phyloP scores from a whole-genome alignment of 2,329 filamentous ascomycete species.

The Fusarium keratoplasticum region DNA sequence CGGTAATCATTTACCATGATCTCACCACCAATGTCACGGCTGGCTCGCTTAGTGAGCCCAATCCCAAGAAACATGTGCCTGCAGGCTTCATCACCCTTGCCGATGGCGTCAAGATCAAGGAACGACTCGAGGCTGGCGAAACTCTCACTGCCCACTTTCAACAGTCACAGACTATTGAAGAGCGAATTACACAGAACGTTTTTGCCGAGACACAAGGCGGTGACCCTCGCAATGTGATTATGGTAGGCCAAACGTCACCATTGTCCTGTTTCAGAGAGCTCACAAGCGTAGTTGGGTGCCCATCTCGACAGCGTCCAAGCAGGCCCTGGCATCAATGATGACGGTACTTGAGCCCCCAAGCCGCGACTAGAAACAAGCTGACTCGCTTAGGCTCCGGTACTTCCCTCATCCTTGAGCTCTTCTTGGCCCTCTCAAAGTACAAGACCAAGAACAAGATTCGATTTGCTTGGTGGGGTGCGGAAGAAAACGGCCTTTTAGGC shows the following conservation, averaged over 20 bases:
- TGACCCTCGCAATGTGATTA: conserved; percentile 36
- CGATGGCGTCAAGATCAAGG: conserved; percentile 56
- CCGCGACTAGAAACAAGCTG: not conserved
- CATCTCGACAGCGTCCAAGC: conserved; percentile 37
- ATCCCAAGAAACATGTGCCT: conserved; percentile 30
- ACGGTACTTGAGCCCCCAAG: not conserved
- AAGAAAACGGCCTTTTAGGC: conserved; percentile 36
- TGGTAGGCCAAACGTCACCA: conserved; percentile 13
- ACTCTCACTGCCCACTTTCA: conserved; percentile 32
- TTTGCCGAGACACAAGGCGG: conserved; percentile 34
- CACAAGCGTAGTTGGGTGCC: conserved; percentile 7
- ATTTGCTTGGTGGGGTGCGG: conserved; percentile 40
- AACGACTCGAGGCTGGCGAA: conserved; percentile 54
- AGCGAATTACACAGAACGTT: conserved; percentile 37
- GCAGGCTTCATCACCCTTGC: conserved; percentile 41
- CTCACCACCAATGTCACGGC: conserved; percentile 24
- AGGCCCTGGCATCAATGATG: conserved; percentile 37
- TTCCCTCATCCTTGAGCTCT: conserved; percentile 33
- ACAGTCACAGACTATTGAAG: conserved; percentile 37
- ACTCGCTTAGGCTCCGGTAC: conserved; percentile 21
- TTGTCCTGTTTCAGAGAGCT: conserved; percentile 1
- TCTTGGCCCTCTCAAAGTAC: conserved; percentile 36
- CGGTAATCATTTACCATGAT: conserved; percentile 37
- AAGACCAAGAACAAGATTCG: conserved; percentile 43
- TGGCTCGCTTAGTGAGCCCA: conserved; percentile 37